Evolutionary conservation across 2,329 filamentous ascomycete genomes (phyloP).

Genomic region (Tolypocladium nubicola): DNA sequence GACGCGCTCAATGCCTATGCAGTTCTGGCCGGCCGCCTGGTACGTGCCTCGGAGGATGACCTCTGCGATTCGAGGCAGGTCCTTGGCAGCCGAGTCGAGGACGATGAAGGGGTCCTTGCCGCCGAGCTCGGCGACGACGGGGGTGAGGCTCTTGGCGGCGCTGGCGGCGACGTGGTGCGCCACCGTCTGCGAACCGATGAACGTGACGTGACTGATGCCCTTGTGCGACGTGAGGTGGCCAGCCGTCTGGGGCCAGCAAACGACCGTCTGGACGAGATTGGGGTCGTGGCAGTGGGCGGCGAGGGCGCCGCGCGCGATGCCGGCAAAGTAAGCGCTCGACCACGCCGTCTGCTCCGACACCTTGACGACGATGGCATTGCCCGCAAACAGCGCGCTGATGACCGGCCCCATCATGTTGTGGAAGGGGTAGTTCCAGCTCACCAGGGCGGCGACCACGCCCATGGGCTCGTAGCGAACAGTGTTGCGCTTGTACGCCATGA

Average conservation of each 20-base stretch:
- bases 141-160: slow-evolving; percentile 77
- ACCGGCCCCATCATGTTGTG: slow-evolving; percentile 90
- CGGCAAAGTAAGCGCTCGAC: slow-evolving; percentile 75
- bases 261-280: slow-evolving; percentile 70
- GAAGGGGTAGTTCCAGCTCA: slow-evolving; percentile 96
- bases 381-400: slow-evolving; percentile 82
- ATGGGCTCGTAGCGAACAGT: slow-evolving; percentile 84
- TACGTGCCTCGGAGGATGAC: slow-evolving; percentile 88
- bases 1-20: slow-evolving; percentile 91
- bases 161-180: slow-evolving; percentile 81
- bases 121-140: slow-evolving; percentile 82
- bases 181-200: slow-evolving; percentile 83
- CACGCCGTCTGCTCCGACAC: slow-evolving; percentile 92
- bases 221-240: slow-evolving; percentile 76
- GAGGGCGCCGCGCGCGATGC: slow-evolving; percentile 69
- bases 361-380: slow-evolving; percentile 88
- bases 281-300: slow-evolving; percentile 73
- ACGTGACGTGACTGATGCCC: slow-evolving; percentile 79
- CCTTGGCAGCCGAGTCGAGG: slow-evolving; percentile 60
- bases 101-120: slow-evolving; percentile 91
- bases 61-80: slow-evolving; percentile 64
- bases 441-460: slow-evolving; percentile 82
- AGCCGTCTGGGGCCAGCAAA: slow-evolving; percentile 81
- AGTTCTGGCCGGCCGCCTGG: slow-evolving; percentile 94
- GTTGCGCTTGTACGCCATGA: slow-evolving; percentile 95